phyloP scores from a whole-genome alignment of 2,329 filamentous ascomycete genomes.

The Colletotrichum abscissum region DNA sequence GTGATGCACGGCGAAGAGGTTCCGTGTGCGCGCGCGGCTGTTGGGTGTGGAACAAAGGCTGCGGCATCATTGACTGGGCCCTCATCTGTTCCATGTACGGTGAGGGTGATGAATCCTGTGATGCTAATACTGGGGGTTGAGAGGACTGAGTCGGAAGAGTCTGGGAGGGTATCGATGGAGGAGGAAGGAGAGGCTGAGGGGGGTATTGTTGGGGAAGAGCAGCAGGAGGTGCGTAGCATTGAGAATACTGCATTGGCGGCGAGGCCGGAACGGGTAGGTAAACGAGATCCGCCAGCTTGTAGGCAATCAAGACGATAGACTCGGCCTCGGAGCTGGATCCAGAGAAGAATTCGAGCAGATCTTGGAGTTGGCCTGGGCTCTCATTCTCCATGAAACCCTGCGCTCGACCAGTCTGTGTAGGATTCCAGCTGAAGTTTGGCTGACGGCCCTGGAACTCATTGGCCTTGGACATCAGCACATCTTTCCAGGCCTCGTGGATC shows the following conservation, averaged over 20 bases:
- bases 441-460: constrained; percentile 65
- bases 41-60: constrained; percentile 29
- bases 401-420: constrained; percentile 65
- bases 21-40: constrained; percentile 30
- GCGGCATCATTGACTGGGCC: constrained; percentile 35
- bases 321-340: constrained; percentile 67
- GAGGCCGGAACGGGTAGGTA: constrained; percentile 40
- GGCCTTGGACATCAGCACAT: constrained; percentile 63
- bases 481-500: constrained; percentile 71
- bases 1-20: constrained; percentile 30
- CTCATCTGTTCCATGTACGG: constrained; percentile 35
- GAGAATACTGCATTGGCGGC: constrained; percentile 36
- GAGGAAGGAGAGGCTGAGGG: constrained; percentile 35
- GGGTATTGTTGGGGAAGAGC: constrained; percentile 34
- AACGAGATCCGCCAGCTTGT: constrained; percentile 64
- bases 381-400: constrained; percentile 72
- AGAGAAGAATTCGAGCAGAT: constrained; percentile 74
- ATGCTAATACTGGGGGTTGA: constrained; percentile 32
- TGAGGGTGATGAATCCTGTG: constrained; percentile 28
- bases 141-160: constrained; percentile 35
- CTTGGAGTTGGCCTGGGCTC: constrained; percentile 71
- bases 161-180: constrained; percentile 36
- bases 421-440: constrained; percentile 72
- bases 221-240: constrained; percentile 34
- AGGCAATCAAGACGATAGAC: constrained; percentile 68